Percentiles rank a stretch among this genome's conserved stretches.
These are phyloP conservation scores for Telopea speciosissima DNA, from an alignment of 177 flowering plant genomes.

Conservation along the genomic window DNA sequence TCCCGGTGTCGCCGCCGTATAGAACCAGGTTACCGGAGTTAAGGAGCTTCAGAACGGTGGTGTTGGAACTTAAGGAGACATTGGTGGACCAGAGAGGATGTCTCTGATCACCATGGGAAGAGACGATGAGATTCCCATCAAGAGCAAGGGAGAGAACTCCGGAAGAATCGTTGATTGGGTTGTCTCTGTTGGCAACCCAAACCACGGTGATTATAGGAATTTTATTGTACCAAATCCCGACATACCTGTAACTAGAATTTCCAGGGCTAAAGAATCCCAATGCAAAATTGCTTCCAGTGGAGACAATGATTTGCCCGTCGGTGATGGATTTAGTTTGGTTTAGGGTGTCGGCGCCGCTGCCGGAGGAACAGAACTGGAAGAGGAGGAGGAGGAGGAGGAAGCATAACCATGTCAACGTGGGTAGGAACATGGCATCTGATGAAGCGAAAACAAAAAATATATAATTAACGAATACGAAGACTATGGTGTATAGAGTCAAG, in stretches of 20 bases:
- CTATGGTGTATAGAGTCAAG: too few species aligned
- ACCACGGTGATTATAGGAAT: background rate
- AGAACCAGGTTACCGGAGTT: constrained; percentile 36
- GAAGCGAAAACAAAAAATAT: too few species aligned
- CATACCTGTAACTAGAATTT: background rate
- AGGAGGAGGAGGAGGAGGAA: too few species aligned
- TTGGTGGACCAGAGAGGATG: constrained; percentile 28
- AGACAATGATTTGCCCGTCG: background rate
- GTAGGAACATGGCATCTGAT: too few species aligned
- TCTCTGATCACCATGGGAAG: background rate
- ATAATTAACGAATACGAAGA: too few species aligned
- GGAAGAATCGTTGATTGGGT: constrained; percentile 21
- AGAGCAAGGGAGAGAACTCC: constrained; percentile 16
- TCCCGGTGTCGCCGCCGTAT: background rate
- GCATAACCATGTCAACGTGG: background rate
- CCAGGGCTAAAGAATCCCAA: constrained; percentile 14
- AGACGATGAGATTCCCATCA: constrained; percentile 19
- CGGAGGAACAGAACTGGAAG: background rate
- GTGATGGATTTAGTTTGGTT: background rate
- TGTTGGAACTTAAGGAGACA: constrained; percentile 4
- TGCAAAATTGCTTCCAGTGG: background rate
- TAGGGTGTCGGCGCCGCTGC: background rate
- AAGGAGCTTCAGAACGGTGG: constrained; percentile 16
- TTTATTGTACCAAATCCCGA: constrained; percentile 14
- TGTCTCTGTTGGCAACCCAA: constrained; percentile 22